Evolutionary conservation across 1,284 basidiomycete species (phyloP).

Genomic region (Entoloma clypeatum): DNA sequence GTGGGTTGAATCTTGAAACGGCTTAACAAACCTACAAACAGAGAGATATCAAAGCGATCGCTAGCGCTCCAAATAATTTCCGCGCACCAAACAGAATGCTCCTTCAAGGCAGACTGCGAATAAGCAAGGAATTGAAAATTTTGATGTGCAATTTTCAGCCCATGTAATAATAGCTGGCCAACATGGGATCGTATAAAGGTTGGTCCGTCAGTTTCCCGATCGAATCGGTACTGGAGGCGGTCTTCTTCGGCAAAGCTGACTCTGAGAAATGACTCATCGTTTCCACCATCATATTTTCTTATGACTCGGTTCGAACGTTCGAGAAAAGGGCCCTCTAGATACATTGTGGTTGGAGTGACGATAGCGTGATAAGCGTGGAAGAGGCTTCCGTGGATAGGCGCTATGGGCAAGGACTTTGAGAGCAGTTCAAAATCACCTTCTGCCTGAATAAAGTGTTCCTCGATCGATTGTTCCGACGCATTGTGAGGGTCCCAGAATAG

Average conservation of each 20-base stretch:
- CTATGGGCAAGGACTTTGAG: constrained; percentile 17
- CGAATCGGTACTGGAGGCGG: constrained; percentile 43
- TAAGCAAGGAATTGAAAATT: constrained; percentile 55
- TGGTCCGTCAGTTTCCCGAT: constrained; percentile 47
- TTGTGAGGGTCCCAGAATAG: constrained; percentile 29
- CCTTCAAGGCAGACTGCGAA: constrained; percentile 51
- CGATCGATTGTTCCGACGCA: constrained; percentile 25
- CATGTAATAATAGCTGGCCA: constrained; percentile 39
- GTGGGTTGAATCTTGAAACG: constrained; percentile 35
- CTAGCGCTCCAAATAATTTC: constrained; percentile 17
- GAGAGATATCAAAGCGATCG: background rate
- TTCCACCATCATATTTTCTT: constrained; percentile 39
- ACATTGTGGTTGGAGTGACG: constrained; percentile 57
- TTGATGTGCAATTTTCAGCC: constrained; percentile 48
- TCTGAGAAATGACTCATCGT: constrained; percentile 57
- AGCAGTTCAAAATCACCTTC: constrained; percentile 27
- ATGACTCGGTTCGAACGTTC: constrained; percentile 68
- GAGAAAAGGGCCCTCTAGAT: constrained; percentile 56
- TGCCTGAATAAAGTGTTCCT: constrained; percentile 34
- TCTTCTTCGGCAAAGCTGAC: constrained; percentile 63
- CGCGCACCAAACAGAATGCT: constrained; percentile 43
- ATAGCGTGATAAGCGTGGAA: constrained; percentile 54
- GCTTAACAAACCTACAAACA: constrained; percentile 40
- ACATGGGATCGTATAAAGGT: constrained; percentile 44
- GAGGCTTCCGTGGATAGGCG: constrained; percentile 36